These are phyloP conservation scores for Cadophora sp. DNA, from an alignment of 2,329 filamentous ascomycete genomes.

Conservation along the genomic window DNA sequence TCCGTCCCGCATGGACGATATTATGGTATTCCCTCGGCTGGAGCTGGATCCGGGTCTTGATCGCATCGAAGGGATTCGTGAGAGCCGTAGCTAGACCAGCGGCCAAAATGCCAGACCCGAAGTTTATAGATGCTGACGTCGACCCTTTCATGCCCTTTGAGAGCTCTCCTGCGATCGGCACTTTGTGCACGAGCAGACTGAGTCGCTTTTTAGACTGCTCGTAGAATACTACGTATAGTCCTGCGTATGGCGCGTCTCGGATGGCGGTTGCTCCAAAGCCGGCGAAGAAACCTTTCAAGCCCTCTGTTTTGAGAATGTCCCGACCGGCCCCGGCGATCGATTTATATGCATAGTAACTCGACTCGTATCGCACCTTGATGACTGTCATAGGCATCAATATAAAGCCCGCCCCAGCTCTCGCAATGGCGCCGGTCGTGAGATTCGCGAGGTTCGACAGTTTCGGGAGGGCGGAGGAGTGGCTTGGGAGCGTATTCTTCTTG, in stretches of 20 bases:
- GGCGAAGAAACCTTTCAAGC: constrained; percentile 84
- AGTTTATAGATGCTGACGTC: constrained; percentile 77
- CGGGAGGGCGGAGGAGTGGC: constrained; percentile 74
- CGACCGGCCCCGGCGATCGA: constrained; percentile 74
- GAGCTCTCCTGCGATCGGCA: constrained; percentile 35
- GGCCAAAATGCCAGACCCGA: constrained; percentile 80
- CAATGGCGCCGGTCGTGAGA: constrained; percentile 81
- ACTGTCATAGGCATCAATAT: constrained; percentile 95
- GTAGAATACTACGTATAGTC: constrained; percentile 93
- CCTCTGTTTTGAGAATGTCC: constrained; percentile 77
- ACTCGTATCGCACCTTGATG: constrained; percentile 96
- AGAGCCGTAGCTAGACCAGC: constrained; percentile 84
- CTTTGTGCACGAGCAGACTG: constrained; percentile 38
- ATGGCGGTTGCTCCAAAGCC: constrained; percentile 94
- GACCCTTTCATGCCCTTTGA: constrained; percentile 39
- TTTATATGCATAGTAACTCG: constrained; percentile 81
- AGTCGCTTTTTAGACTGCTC: constrained; percentile 79
- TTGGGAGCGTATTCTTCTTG: constrained; percentile 33
- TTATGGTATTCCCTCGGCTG: constrained; percentile 85
- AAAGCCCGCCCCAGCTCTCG: constrained; percentile 86
- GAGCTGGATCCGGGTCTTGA: constrained; percentile 94
- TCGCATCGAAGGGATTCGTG: constrained; percentile 95
- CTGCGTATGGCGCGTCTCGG: constrained; percentile 95
- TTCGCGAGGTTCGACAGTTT: constrained; percentile 86
- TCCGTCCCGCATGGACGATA: constrained; percentile 75